Evolutionary conservation across 1,284 basidiomycete species (phyloP), one percentile per base, ranked within the genome.

Genomic region (Phlebopus sp.): DNA sequence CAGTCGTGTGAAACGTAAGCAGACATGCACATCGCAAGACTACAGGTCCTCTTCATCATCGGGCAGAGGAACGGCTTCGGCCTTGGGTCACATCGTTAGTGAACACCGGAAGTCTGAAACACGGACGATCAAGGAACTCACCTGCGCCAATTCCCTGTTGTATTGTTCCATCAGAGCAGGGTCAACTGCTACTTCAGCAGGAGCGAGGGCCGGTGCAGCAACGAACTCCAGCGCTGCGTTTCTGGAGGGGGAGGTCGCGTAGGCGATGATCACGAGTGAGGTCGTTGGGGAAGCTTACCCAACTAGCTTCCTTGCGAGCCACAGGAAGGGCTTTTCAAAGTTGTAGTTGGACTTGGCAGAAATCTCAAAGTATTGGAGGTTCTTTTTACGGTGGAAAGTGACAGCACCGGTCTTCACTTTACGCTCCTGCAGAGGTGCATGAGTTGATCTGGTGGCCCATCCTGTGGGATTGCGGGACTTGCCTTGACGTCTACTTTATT

Each of bases 401-500:
- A 99, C 96, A 47, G 90, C 86, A 48, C 90, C 92, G 34, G 96
- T 99, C 83, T 99, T 99, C 59, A 99, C 97, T 83, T 99, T 99
- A 59, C 97, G 92, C 75, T 99, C 97, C 95, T 97, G 67, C 37
- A 55, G 27, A 30, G 42, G 49, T 42, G 25, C 38, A 45, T 15
- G 38, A 44, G 32, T 54, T 42, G 50, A 50, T 21, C 49, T 44
- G 32, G 27, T 42, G 21, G 42, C 25, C 37, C 41, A 11, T 19
- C 21, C 2, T 13, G n/a, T 5, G 14, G 14, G n/a, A 27, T 40
- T 35, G 27, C 38, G 41, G 34, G 6, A 64, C 81, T 51, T 34
- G 92, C 94, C 84, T 99, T 99, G 57, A 99, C 96, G 69, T 99
- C 97, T 55, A 99, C 97, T 76, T 99, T 99, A 86, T 99, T 99